phyloP scores from a whole-genome alignment of 2,329 filamentous ascomycete genomes.

The Drechslerella dactyloides region DNA sequence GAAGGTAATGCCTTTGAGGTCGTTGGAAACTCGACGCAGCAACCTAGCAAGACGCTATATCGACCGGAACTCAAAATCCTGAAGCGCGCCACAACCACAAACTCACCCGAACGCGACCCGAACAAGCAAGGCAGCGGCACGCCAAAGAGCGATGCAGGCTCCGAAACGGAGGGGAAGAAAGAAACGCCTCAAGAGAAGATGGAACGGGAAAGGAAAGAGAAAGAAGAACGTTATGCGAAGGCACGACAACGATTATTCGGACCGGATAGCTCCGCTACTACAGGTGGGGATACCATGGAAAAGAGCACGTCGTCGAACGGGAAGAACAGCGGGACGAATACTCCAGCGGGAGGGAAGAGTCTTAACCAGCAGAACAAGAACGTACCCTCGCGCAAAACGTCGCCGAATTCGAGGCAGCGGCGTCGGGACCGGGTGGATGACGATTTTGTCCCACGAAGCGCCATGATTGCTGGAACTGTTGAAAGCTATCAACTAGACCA shows the following conservation, averaged over 20 bases:
- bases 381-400: conserved; percentile 45
- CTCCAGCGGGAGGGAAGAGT: conserved; percentile 29
- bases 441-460: conserved; percentile 49
- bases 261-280: conserved; percentile 33
- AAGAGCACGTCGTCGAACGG: conserved; percentile 40
- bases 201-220: conserved; percentile 51
- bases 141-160: conserved; percentile 47
- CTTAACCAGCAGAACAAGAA: conserved; percentile 33
- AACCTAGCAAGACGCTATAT: conserved; percentile 53
- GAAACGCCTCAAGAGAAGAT: conserved; percentile 49
- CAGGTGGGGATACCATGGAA: conserved; percentile 35
- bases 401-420: conserved; percentile 36
- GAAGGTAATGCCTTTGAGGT: conserved; percentile 40
- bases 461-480: conserved; percentile 49
- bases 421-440: conserved; percentile 41
- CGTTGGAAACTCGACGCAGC: conserved; percentile 12
- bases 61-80: conserved; percentile 55
- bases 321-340: conserved; percentile 46
- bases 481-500: conserved; percentile 48
- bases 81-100: conserved; percentile 51
- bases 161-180: conserved; percentile 38
- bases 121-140: conserved; percentile 48
- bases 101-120: conserved; percentile 25
- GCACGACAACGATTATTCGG: conserved; percentile 54
- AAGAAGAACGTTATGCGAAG: conserved; percentile 53